Percentiles rank a stretch among this genome's conserved stretches.
phyloP scores from a whole-genome alignment of 176 grass and related monocot species.

The Oryza brachyantha region DNA sequence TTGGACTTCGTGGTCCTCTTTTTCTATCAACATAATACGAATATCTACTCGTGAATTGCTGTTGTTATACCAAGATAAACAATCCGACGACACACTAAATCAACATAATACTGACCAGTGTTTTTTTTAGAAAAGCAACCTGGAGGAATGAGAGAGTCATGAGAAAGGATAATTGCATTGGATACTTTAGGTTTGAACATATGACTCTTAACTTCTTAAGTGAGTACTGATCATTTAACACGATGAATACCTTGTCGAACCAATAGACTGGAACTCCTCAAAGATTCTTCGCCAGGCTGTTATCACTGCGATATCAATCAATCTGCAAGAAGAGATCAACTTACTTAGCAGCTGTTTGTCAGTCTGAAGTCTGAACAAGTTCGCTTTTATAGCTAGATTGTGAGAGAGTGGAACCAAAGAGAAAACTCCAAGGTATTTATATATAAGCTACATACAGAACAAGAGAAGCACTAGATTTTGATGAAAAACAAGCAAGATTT shows the following conservation, averaged over 20 bases:
- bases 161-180: neutral
- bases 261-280: neutral
- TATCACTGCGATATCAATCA: conserved; percentile 1
- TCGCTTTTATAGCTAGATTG: neutral
- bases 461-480: neutral
- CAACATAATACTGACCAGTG: conserved; percentile 26
- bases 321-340: conserved; percentile 44
- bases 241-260: conserved; percentile 35
- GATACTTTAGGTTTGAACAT: neutral
- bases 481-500: conserved; percentile 16
- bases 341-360: conserved; percentile 8
- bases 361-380: neutral
- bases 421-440: conserved; percentile 23
- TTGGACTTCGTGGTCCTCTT: conserved; percentile 7
- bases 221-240: neutral
- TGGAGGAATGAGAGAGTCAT: neutral
- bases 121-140: neutral
- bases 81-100: conserved; percentile 12
- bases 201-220: neutral
- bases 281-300: neutral
- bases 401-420: conserved; percentile 30
- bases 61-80: conserved; percentile 25
- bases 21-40: conserved; percentile 42
- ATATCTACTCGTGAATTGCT: conserved; percentile 42
- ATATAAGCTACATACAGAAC: conserved; percentile 6